Evolutionary conservation across 208 protist species (phyloP), one percentile per base, ranked within the genome.

Genomic region (Leishmania aethiopica): DNA sequence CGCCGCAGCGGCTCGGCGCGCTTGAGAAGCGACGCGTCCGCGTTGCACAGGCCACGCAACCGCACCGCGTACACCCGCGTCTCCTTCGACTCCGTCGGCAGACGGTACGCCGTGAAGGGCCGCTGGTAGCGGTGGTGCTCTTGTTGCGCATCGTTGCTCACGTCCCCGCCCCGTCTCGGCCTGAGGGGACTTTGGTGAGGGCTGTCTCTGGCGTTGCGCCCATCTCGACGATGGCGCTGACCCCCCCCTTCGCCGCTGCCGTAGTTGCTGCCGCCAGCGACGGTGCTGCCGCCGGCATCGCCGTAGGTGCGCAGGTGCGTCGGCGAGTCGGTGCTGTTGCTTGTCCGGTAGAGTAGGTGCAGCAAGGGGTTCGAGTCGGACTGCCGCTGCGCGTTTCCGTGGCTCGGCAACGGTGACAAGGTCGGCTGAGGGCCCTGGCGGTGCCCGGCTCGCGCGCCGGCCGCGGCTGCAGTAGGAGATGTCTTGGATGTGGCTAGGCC

Each of bases 1-100:
- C 66, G 78, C n/a, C 91, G 84, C 49, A 47, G 79, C 35, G 87
- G 85, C 74, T 88, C 89, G 17, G 82, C 80, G 77, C 87, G 77
- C 19, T 74, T 74, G 72, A 84, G 55, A 77, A 84, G 82, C 28
- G 83, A 75, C 4, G 86, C 84, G 73, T 91, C 87, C n/a, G 81
- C 77, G 53, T 88, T 87, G 42, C 89, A 71, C 0, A n/a, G 35
- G 45, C 70, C 47, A 22, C 69, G 82, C 70, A 91, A 10, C 7
- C 75, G 67, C 74, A 94, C 84, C 35, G 88, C 84, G 72, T 94
- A 94, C 69, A 94, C 79, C 4, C 91, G 86, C 57, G 84, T 84
- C 19, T 82, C 79, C 84, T 94, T 94, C 15, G 89, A 83, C 72
- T 92, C 86, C 6, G 87, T 74, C 10, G 91, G 84, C 70, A 86